Evolutionary conservation across 2,329 filamentous ascomycete genomes (phyloP), one percentile per base, ranked within the genome.

Genomic region (Paraphaeosphaeria minitans): DNA sequence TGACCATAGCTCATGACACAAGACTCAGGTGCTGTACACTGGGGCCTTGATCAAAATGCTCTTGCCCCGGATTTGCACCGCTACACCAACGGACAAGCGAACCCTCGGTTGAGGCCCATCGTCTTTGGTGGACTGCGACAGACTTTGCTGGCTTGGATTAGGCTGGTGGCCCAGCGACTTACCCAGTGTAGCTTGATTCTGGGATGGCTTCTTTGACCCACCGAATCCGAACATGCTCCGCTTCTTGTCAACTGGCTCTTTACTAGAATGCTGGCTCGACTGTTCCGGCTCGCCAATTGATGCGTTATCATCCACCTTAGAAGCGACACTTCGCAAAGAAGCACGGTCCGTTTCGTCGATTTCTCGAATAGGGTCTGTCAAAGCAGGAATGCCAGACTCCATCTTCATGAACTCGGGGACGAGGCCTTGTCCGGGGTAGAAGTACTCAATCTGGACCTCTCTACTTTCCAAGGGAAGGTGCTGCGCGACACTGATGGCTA

Each of bases 391-490:
- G 27, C 80, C 80, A 4, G 80, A 79, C 74, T 98, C 95, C 4
- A 92, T 79, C 70, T 96, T 96, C 93, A 98, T 97, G 62, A 91
- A 83, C 4, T 89, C 85, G 2, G 87, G 81, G 60, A 89, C 83
- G 57, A 98, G 82, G 43, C 83, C 76, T 46, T 90, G 85, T 45
- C 91, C 91, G 0, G 95, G 94, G 57, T 89, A 80, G 53, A 93
- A 93, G 73, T 97, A 97, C 62, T 89, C 87, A 60, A 99, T 89
- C 45, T 87, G 88, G 16, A 99, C 91, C 71, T 98, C 95, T 63
- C 95, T 87, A 66, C 92, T 95, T 78, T 99, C 95, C 41, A 96
- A 80, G 0, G 95, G 94, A 47, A 98, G 80, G 74, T 97, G 96
- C 58, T 89, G 86, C 0, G 91, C 87, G 63, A 99, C 93, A 60